Base-by-base conservation (phyloP, 208 protist species). In the Tritrichomonas musculus region DNA sequence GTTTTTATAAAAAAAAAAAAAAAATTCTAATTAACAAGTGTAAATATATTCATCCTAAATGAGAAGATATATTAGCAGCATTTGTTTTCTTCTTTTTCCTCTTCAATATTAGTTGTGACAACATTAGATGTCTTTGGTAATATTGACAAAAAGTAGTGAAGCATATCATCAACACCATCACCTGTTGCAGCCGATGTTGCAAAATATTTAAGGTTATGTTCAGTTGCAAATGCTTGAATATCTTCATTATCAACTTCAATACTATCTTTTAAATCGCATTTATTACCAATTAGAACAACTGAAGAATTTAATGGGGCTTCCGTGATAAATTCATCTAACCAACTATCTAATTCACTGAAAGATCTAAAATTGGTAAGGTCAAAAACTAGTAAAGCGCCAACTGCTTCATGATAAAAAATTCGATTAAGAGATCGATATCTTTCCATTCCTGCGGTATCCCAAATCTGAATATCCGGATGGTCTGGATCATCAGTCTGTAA, bases 191-290 rank as follows among this genome's bases (percentile, higher is more conserved):
- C 73, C 1, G 73, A 84, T n/a, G 44, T n/a, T 33, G 27, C 13
- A 44, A 84, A 84, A 22, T 84, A 84, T 33, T 53, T 84, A 9
- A 84, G 20, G 2, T 84, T 53, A 44, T 84, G 73, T 25, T 84
- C 73, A 33, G 9, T 33, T 30, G n/a, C 27, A n/a, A 47, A 84
- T 11, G 25, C 73, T 84, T 84, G 5, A n/a, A 84, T 84, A 53
- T 84, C 73, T n/a, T 53, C 36, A 33, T 84, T 3, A n/a, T 84
- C 73, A 53, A 84, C 73, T 84, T 84, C 73, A n/a, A 84, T 84
- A 8, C 33, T 44, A 84, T 33, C 27, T 53, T 49, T 1, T 53
- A 47, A 39, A 53, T 84, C 73, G 25, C 73, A 84, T 84, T 84
- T 84, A 30, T 84, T 84, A 11, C 73, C 73, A 33, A 84, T 22